A percentile compares a stretch with the other conserved stretches of the same genome.
These are phyloP conservation scores for Apiotrichum siamense DNA, from an alignment of 1,284 basidiomycete genomes.

Conservation along the genomic window DNA sequence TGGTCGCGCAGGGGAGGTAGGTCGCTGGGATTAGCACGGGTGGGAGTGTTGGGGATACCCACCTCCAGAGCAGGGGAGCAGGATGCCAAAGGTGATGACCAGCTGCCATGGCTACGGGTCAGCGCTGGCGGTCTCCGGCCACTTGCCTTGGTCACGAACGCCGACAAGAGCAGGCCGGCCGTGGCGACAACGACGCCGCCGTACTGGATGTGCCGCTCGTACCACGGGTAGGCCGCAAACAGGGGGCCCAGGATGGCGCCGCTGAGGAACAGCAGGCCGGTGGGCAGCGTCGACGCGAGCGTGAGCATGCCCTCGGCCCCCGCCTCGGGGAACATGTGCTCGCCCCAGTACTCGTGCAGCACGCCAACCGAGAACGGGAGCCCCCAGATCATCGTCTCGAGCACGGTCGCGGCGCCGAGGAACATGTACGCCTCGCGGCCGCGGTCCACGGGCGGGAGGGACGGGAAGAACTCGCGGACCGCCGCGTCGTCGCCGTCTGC, in stretches of 20 bases:
- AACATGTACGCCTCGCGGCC: slow-evolving; percentile 41
- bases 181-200: slow-evolving; percentile 7
- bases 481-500: too few species aligned
- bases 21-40: slow-evolving; percentile 17
- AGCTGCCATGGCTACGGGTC: slow-evolving; percentile 41
- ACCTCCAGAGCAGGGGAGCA: slow-evolving; percentile 39
- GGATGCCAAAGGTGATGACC: slow-evolving; percentile 35
- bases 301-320: slow-evolving; percentile 20
- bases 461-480: slow-evolving; percentile 21
- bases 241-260: slow-evolving; percentile 39
- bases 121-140: slow-evolving; percentile 6
- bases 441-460: slow-evolving; percentile 37
- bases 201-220: slow-evolving; percentile 13
- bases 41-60: slow-evolving; percentile 1
- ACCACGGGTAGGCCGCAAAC: slow-evolving; percentile 14
- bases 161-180: slow-evolving; percentile 5
- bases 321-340: slow-evolving; percentile 26
- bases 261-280: slow-evolving; percentile 42
- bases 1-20: slow-evolving; percentile 40
- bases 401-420: slow-evolving; percentile 33
- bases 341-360: slow-evolving; percentile 39
- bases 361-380: slow-evolving; percentile 44
- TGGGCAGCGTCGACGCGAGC: slow-evolving; percentile 40
- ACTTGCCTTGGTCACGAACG: slow-evolving; percentile 2
- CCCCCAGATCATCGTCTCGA: slow-evolving; percentile 42